These are phyloP conservation scores for Aspergillus nanangensis DNA, from an alignment of 495 filamentous ascomycete species.

Conservation along the genomic window DNA sequence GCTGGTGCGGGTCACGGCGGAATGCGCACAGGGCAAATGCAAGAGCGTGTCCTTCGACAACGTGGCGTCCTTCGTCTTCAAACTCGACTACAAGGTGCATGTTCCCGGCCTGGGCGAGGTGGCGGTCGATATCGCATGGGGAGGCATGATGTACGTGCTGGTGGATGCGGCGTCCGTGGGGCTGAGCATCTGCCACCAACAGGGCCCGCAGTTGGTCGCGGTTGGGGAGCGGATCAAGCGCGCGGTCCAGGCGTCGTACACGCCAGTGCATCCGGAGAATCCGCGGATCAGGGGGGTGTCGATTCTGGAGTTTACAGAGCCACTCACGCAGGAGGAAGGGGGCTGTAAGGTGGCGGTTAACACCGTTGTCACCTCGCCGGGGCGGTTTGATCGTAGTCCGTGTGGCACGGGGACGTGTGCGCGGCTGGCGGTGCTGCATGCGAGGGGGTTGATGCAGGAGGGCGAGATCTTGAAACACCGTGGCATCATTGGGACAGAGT, in stretches of 20 bases:
- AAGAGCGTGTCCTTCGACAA: slow-evolving; percentile 17
- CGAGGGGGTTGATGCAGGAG: slow-evolving; percentile 11
- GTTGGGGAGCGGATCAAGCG: slow-evolving; percentile 16
- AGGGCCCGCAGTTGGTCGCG: slow-evolving; percentile 11
- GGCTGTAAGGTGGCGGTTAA: slow-evolving; percentile 7
- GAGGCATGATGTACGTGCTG: slow-evolving; percentile 22
- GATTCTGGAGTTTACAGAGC: slow-evolving; percentile 8
- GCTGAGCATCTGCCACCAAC: slow-evolving; percentile 5
- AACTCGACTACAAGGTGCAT: slow-evolving; percentile 12
- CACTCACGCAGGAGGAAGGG: slow-evolving; percentile 1
- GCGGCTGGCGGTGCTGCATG: slow-evolving; percentile 20
- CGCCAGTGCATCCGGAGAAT: slow-evolving; percentile 16
- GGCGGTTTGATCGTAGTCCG: slow-evolving; percentile 19
- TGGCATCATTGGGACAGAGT: slow-evolving; percentile 20
- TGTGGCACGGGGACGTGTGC: slow-evolving; percentile 22
- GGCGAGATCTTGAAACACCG: slow-evolving; percentile 14
- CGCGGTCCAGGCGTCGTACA: slow-evolving; percentile 5
- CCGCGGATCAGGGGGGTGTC: slow-evolving; percentile 3
- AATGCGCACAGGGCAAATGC: slow-evolving; percentile 17
- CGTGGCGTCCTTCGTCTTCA: slow-evolving; percentile 17
- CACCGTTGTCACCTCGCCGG: slow-evolving; percentile 19
- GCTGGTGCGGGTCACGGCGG: slow-evolving; percentile 11
- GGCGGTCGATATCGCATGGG: slow-evolving; percentile 19
- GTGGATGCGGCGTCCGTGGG: slow-evolving; percentile 16
- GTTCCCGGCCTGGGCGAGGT: slow-evolving; percentile 15